These are phyloP conservation scores for Phyllosticta capitalensis DNA, from an alignment of 2,329 filamentous ascomycete genomes.

Conservation along the genomic window DNA sequence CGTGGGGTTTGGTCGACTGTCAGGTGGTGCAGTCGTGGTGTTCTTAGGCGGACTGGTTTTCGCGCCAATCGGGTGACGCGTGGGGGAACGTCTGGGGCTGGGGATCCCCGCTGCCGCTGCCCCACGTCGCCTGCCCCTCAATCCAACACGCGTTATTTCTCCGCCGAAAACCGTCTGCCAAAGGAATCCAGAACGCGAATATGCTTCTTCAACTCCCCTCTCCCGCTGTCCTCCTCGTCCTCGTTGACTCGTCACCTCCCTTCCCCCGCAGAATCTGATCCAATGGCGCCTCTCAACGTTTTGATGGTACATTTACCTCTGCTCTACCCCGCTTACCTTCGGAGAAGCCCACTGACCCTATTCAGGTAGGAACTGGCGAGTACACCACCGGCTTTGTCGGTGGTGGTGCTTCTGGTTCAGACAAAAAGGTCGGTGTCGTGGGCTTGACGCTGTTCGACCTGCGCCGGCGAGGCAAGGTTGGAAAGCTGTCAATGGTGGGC, in stretches of 20 bases:
- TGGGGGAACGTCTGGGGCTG: conserved; percentile 16
- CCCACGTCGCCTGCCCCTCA: conserved; percentile 18
- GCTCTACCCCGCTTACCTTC: not conserved
- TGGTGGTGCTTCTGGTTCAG: conserved; percentile 69
- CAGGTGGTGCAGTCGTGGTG: not conserved
- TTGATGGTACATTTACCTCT: conserved; percentile 31
- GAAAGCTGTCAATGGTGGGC: conserved; percentile 78
- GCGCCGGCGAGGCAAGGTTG: conserved; percentile 78
- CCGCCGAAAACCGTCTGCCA: conserved; percentile 11
- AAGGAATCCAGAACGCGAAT: not conserved
- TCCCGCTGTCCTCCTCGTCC: not conserved
- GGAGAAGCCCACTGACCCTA: not conserved
- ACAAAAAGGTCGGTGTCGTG: conserved; percentile 95
- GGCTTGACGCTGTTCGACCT: conserved; percentile 84
- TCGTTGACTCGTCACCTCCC: conserved; percentile 1
- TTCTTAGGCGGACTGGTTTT: conserved; percentile 1
- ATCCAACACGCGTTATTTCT: conserved; percentile 19
- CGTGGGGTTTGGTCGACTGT: not conserved
- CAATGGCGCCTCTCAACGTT: conserved; percentile 42
- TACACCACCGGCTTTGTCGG: conserved; percentile 95
- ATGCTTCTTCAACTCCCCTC: conserved; percentile 2
- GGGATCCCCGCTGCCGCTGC: conserved; percentile 17
- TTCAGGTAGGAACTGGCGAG: conserved; percentile 75
- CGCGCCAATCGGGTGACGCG: conserved; percentile 14
- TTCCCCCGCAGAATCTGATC: not conserved